Conservation (phyloP, 345 rosid species). For the Euphorbia lathyris region DNA sequence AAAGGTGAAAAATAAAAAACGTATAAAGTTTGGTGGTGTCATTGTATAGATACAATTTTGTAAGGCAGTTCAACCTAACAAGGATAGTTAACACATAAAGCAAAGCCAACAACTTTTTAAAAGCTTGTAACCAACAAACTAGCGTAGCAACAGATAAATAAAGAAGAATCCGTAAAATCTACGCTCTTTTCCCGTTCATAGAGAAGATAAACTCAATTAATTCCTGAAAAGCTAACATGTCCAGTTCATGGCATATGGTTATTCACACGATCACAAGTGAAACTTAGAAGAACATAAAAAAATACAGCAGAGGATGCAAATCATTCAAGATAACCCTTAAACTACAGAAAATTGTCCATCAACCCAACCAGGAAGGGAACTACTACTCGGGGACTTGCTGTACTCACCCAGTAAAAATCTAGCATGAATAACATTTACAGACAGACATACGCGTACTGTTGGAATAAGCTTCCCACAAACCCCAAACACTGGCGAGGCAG, state of each 20-base stretch:
- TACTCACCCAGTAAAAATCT: not conserved
- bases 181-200: not conserved
- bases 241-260: too few relatives aligned
- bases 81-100: not conserved
- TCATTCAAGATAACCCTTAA: too few relatives aligned
- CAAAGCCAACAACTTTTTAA: not conserved
- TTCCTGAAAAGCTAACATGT: not conserved
- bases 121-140: not conserved
- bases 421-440: too few relatives aligned
- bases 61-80: too few relatives aligned
- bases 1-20: not conserved
- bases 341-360: not conserved
- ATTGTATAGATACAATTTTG: not conserved
- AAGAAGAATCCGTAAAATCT: not conserved
- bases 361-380: not conserved
- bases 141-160: not conserved
- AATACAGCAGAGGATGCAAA: too few relatives aligned
- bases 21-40: not conserved
- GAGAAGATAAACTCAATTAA: not conserved
- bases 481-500: too few relatives aligned
- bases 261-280: not conserved
- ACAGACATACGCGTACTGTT: too few relatives aligned
- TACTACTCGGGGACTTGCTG: not conserved
- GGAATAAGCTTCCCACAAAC: too few relatives aligned
- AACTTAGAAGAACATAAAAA: not conserved